Evolutionary conservation across 140 eudicot genomes (phyloP), one percentile per base, ranked within the genome.

Genomic region (Oenanthe javanica): DNA sequence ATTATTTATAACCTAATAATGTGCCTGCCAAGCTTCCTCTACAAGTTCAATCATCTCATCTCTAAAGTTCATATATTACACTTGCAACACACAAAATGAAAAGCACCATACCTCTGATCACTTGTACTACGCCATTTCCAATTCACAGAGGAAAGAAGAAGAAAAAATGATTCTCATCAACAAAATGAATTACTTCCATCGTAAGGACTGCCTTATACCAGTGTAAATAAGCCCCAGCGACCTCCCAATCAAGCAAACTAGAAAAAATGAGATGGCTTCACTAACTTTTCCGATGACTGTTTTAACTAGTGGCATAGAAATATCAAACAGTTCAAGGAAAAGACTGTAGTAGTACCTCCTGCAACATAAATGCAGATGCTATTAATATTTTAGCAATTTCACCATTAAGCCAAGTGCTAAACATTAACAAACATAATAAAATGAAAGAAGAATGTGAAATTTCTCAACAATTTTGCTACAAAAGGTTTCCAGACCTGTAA

Each of bases 291-390:
- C 86, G 77, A 87, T 84, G 14, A 90, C 38, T 4, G 93, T 89
- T 82, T 84, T 86, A 49, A 88, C 75, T 76, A 95, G 63, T 31
- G 99, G 99, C 97, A 87, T 86, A 61, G 88, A 80, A 54, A 95
- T 90, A 82, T 95, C 99, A 77, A 95, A 66, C 90, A 89, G 83
- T 87, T 95, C 97, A 69, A 95, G 99, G 75, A 84, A 87, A 19
- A 95, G 92, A 84, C 99, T 95, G 89, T 84, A 92, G 86, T 88
- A 95, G 89, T 95, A 95, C 87, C 88, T 87, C 99, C 99, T 92
- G 96, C 90, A 86, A 83, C 73, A 84, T 45, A 75, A 36, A 83
- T 21, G 25, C 51, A 81, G 43, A 4, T 23, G 48, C 14, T 15
- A 7, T 76, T 40, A 31, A 31, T 27, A 31, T 15, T 23, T 38